A percentile compares a stretch with the other conserved stretches of the same genome.
phyloP scores from a whole-genome alignment of 2,329 filamentous ascomycete genomes.

The Paraphoma sp. region DNA sequence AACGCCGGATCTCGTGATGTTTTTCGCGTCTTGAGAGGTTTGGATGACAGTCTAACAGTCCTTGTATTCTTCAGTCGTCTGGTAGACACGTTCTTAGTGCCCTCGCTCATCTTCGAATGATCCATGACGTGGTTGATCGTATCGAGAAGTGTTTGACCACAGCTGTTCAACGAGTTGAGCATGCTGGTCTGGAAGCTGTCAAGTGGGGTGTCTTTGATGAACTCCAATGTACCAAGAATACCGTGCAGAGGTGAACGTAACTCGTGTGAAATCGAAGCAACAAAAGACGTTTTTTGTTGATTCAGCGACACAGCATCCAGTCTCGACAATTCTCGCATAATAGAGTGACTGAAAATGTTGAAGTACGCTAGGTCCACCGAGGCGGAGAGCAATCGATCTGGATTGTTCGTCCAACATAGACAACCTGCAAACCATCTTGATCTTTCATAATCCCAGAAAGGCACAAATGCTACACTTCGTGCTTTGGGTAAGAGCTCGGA shows the following conservation, averaged over 20 bases:
- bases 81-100: conserved; percentile 48
- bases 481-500: conserved; percentile 17
- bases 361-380: conserved; percentile 42
- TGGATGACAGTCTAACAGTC: conserved; percentile 36
- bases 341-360: conserved; percentile 53
- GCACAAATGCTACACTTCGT: conserved; percentile 46
- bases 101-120: conserved; percentile 34
- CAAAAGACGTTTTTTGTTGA: conserved; percentile 59
- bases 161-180: conserved; percentile 52
- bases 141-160: conserved; percentile 59
- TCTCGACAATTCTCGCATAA: conserved; percentile 64
- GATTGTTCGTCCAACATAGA: conserved; percentile 43
- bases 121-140: conserved; percentile 46
- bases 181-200: conserved; percentile 53
- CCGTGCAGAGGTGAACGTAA: conserved; percentile 54
- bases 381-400: conserved; percentile 35
- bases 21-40: conserved; percentile 33
- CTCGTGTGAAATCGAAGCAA: conserved; percentile 61
- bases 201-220: conserved; percentile 54
- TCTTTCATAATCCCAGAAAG: conserved; percentile 49
- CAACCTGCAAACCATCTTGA: conserved; percentile 47
- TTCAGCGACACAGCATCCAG: conserved; percentile 56
- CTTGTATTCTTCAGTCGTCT: conserved; percentile 34
- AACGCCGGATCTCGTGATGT: conserved; percentile 22
- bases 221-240: conserved; percentile 55